Evolutionary conservation across 306 rosid species (phyloP).

Genomic region (Lithocarpus polystachyus): DNA sequence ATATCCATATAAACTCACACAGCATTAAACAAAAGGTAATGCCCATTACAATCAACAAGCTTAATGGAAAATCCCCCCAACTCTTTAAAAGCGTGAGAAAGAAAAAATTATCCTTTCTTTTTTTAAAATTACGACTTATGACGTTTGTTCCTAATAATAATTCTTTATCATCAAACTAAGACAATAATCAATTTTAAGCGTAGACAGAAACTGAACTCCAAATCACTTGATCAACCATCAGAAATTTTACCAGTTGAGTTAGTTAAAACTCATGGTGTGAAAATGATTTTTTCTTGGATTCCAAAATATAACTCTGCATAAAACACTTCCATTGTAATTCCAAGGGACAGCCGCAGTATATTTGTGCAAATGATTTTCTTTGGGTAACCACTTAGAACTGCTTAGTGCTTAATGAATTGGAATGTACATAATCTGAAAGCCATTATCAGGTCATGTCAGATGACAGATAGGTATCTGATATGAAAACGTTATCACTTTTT

Average conservation of each 20-base stretch:
- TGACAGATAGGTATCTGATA: neutral
- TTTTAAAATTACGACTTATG: fast-evolving
- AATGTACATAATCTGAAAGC: neutral
- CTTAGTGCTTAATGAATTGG: neutral
- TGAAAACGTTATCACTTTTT: neutral
- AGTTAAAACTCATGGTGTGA: too few species aligned
- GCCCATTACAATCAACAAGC: too few species aligned
- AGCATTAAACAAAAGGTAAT: too few species aligned
- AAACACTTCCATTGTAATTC: neutral
- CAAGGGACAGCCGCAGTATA: too few species aligned
- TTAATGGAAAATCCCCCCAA: too few species aligned
- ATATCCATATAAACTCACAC: too few species aligned
- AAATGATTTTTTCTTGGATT: neutral
- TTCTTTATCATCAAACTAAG: too few species aligned
- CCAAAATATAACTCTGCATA: neutral
- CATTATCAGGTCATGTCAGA: neutral
- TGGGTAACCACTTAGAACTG: neutral
- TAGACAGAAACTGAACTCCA: fast-evolving
- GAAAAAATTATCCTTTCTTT: too few species aligned
- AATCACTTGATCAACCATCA: fast-evolving
- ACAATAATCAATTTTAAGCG: too few species aligned
- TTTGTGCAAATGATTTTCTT: neutral
- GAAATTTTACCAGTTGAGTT: fast-evolving
- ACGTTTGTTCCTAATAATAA: too few species aligned
- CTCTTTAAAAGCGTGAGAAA: too few species aligned